Base-by-base conservation (phyloP, 441 rosid genomes). In the Hura crepitans region DNA sequence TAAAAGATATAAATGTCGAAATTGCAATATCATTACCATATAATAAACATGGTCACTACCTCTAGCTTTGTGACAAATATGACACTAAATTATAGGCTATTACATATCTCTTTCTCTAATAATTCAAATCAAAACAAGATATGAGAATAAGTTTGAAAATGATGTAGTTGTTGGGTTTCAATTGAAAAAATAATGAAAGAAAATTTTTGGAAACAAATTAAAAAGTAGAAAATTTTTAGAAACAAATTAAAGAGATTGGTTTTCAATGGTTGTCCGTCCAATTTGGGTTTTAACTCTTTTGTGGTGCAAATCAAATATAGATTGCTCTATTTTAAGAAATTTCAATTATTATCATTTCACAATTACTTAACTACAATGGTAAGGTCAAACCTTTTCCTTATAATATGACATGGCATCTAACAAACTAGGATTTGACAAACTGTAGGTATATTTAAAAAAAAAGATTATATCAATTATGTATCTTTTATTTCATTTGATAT, bases 261-360 rank as follows among this genome's bases (percentile, higher is more conserved):
- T 70, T 73, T 71, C 75, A 71, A 56, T 75, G 86, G 86, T 66
- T 71, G 33, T 27, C 82, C 84, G 84, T 30, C 68, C 62, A 72
- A 69, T 53, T 58, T 81, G 86, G 81, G 33, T n/a, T 22, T 42
- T 65, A 25, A 65, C 25, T 63, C 30, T 72, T 78, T 45, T 77
- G 81, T 70, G 81, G 79, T 68, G 25, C 50, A 22, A 50, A 76
- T 22, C 51, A 10, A 51, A 49, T 1, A n/a, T 13, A 31, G 46
- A 35, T 13, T 23, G 23, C 6, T 45, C 69, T 72, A 56, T 64
- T 72, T 72, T 72, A 45, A 54, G 75, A 31, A 55, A 45, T 11
- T 14, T 4, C 6, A 17, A 10, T 14, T 58, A 4, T 33, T 20
- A 8, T 8, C 7, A 51, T 20, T 15, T 13, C 22, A 6, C 56